These are phyloP conservation scores for Ophiostoma sp. DNA, from an alignment of 2,329 filamentous ascomycete genomes.

Conservation along the genomic window DNA sequence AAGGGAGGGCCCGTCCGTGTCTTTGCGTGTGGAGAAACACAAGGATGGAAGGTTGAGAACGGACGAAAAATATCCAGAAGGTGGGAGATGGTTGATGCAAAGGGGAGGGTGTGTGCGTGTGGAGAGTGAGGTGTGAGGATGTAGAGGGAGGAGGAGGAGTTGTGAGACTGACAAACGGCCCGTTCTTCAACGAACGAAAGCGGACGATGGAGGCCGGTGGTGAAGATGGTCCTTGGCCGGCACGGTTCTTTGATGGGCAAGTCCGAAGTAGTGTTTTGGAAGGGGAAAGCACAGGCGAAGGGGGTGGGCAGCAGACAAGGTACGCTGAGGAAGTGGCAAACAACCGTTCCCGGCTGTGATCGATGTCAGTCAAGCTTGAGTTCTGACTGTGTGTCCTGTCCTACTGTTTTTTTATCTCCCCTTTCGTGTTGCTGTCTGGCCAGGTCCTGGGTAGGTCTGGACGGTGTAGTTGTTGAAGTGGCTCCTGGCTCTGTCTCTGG, in stretches of 20 bases:
- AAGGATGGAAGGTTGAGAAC: not conserved
- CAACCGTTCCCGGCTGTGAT: constrained; percentile 21
- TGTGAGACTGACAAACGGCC: not conserved
- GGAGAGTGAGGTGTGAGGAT: not conserved
- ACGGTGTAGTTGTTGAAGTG: not conserved
- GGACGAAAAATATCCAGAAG: not conserved
- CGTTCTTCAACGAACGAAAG: not conserved
- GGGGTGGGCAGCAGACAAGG: not conserved
- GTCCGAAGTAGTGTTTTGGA: not conserved
- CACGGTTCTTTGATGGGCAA: not conserved
- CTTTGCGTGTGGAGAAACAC: not conserved
- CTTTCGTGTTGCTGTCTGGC: not conserved
- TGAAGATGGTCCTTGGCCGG: not conserved
- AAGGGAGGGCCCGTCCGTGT: not conserved
- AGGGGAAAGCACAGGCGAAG: not conserved
- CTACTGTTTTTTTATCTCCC: not conserved
- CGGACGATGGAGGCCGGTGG: not conserved
- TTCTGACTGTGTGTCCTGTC: constrained; percentile 1
- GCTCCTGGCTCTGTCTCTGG: not conserved
- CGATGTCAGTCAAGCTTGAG: not conserved
- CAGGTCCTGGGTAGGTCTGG: not conserved
- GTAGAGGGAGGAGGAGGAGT: not conserved
- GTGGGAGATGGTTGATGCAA: not conserved
- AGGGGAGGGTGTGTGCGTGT: not conserved
- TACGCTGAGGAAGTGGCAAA: constrained; percentile 6